Base-by-base conservation (phyloP, 2,329 filamentous ascomycete genomes). In the Penicillium thymicola region DNA sequence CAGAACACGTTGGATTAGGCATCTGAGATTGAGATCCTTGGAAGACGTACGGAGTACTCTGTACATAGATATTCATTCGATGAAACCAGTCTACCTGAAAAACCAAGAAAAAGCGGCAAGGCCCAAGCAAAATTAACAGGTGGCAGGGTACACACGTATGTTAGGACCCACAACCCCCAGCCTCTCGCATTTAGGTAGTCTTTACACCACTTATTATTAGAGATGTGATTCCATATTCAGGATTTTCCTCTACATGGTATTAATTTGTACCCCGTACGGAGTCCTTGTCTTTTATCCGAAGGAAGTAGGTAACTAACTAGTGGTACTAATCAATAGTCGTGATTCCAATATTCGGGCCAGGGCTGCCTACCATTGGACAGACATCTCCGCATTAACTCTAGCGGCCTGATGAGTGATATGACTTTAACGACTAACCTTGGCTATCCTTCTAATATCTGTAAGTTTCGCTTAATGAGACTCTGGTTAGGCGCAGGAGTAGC, bases 41-140 rank as follows among this genome's bases (percentile, higher is more conserved):
- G 36, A 21, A 25, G 18, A 25, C 5, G 21, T 14, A 25, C 9
- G 1, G 18, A n/a, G 30, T 48, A 25, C 14, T 48, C 11, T 11
- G n/a, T 25, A 28, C 5, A 6, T 27, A 11, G 4, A 16, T 6
- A 32, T 32, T 21, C 13, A 30, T 45, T 30, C 25, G 18, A 50
- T 28, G 21, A 51, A 27, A 28, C 10, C 3, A 28, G 27, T 10
- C 16, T 27, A 16, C 23, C 18, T 42, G 16, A 38, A 30, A 41
- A 47, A 18, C 16, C 32, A 56, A 38, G 41, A 38, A 49, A 59
- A 50, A 43, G 48, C 44, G 55, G 50, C 38, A 54, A 54, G 30
- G 23, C 51, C 28, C 51, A 54, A 54, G 38, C 36, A 25, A 37
- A 23, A 37, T 25, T 38, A 37, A 49, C 23, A 18, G 23, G 51